Evolutionary conservation across 805 yeast species (phyloP).

Genomic region (Phaffomyces thermotolerans): DNA sequence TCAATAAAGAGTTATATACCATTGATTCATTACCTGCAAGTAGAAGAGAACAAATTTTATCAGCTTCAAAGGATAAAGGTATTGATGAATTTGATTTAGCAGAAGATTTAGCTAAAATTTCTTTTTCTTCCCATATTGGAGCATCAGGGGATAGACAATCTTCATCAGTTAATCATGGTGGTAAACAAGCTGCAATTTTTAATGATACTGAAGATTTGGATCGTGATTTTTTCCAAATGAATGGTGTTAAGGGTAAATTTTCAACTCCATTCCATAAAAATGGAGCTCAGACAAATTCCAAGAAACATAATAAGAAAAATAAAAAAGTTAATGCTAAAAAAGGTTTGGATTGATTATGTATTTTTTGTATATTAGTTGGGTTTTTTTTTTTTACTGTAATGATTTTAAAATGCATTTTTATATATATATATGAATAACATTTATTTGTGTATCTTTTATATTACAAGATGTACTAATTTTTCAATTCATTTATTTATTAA

Average conservation of each 20-base stretch:
- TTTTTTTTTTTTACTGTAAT: neutral
- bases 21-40: slow-evolving; percentile 60
- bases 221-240: slow-evolving; percentile 74
- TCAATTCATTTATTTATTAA: neutral
- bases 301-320: slow-evolving; percentile 71
- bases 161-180: slow-evolving; percentile 61
- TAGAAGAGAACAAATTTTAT: slow-evolving; percentile 62
- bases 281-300: slow-evolving; percentile 15
- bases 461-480: neutral
- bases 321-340: slow-evolving; percentile 46
- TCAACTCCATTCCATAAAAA: slow-evolving; percentile 68
- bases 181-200: slow-evolving; percentile 71
- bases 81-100: slow-evolving; percentile 58
- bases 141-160: slow-evolving; percentile 38
- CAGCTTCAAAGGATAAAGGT: slow-evolving; percentile 54
- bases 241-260: slow-evolving; percentile 53
- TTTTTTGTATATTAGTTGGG: slow-evolving; percentile 6
- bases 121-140: slow-evolving; percentile 73
- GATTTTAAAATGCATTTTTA: slow-evolving; percentile 3
- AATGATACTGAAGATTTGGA: slow-evolving; percentile 82
- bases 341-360: neutral
- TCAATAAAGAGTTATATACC: slow-evolving; percentile 70
- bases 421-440: no score
- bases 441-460: no score
- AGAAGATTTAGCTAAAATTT: slow-evolving; percentile 60